Conservation (phyloP, 2,329 filamentous ascomycete species). For the Verticillium longisporum region DNA sequence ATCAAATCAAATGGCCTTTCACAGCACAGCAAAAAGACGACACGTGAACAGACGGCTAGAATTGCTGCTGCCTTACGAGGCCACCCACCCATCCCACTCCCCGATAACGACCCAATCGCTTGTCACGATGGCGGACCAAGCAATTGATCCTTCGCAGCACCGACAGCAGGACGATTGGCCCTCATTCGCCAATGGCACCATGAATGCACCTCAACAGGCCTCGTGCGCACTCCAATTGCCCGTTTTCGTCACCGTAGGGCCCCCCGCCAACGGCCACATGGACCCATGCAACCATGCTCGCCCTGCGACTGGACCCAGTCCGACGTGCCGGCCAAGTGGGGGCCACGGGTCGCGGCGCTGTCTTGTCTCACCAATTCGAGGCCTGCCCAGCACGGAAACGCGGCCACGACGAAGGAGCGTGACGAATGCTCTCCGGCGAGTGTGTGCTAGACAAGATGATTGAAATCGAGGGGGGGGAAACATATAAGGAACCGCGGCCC, state of each 20-base stretch:
- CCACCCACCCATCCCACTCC: constrained; percentile 5
- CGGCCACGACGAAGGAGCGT: not conserved
- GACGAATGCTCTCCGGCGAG: not conserved
- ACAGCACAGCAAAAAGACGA: not conserved
- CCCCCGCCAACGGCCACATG: not conserved
- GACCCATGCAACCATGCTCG: not conserved
- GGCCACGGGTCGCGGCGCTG: not conserved
- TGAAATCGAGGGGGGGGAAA: not conserved
- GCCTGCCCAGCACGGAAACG: not conserved
- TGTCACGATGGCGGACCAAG: not conserved
- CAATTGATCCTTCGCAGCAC: not conserved
- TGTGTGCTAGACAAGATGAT: not conserved
- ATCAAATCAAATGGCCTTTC: not conserved
- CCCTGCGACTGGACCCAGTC: not conserved
- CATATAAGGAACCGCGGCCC: not conserved
- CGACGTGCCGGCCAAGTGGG: not conserved
- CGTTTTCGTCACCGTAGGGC: not conserved
- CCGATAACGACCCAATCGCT: not conserved
- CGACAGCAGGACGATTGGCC: not conserved
- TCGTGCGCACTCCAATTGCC: not conserved
- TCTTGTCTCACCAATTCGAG: not conserved
- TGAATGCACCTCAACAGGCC: not conserved
- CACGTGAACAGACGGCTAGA: not conserved
- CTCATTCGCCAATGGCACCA: not conserved
- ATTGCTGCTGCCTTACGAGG: constrained; percentile 10